phyloP scores from a whole-genome alignment of 805 yeast genomes.

The Yamadazyma laniorum region DNA sequence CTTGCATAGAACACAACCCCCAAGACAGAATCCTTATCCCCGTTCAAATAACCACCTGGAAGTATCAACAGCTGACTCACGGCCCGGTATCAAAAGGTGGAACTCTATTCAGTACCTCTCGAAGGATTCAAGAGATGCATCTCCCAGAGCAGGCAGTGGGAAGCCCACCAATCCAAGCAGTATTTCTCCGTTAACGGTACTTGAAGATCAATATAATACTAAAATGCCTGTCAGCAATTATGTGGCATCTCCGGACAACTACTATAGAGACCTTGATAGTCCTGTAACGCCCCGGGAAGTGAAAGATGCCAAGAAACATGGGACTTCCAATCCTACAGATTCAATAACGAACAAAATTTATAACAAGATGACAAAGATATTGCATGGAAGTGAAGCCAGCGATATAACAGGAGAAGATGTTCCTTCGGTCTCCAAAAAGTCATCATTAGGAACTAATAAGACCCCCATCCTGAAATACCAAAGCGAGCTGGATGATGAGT shows the following conservation, averaged over 20 bases:
- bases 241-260: constrained; percentile 8
- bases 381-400: neutral
- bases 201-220: constrained; percentile 27
- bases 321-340: neutral
- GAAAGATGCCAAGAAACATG: neutral
- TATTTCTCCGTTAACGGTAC: constrained; percentile 27
- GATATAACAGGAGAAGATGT: neutral
- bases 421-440: constrained; percentile 11
- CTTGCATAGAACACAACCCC: too few species aligned
- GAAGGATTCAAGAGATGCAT: neutral
- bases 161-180: constrained; percentile 8
- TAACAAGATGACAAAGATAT: constrained; percentile 15
- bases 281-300: neutral
- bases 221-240: constrained; percentile 17
- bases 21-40: too few species aligned
- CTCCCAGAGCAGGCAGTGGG: neutral
- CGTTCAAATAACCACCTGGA: too few species aligned
- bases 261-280: constrained; percentile 2
- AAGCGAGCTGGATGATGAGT: constrained; percentile 25
- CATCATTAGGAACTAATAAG: constrained; percentile 18
- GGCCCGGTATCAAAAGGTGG: constrained; percentile 17
- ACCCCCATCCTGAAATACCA: constrained; percentile 17
- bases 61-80: too few species aligned
- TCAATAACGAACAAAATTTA: constrained; percentile 15
- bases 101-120: constrained; percentile 14